phyloP scores from a whole-genome alignment of 2,329 filamentous ascomycete genomes.

The Diaporthe vaccinii region DNA sequence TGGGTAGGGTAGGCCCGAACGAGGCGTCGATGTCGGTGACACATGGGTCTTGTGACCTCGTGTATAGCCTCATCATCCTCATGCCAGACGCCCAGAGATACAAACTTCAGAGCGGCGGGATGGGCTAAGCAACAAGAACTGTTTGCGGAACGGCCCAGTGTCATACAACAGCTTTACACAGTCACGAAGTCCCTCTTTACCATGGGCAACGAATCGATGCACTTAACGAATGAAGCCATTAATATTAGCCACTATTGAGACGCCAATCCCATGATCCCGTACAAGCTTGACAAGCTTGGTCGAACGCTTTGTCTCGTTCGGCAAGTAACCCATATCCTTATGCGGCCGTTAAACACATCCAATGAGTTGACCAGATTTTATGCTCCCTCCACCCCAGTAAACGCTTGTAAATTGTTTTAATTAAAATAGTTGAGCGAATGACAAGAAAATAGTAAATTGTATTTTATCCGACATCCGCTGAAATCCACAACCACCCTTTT shows the following conservation, averaged over 20 bases:
- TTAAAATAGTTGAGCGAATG: slow-evolving; percentile 16
- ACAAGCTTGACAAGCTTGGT: neutral
- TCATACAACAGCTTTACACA: too few relatives aligned
- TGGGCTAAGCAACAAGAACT: neutral
- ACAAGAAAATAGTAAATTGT: slow-evolving; percentile 17
- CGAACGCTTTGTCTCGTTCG: neutral
- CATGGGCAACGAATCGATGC: too few relatives aligned
- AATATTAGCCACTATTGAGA: slow-evolving; percentile 26
- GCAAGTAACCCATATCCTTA: neutral
- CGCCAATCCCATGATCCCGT: slow-evolving; percentile 8
- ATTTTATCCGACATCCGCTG: neutral
- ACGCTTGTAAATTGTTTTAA: neutral
- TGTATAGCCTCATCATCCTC: too few relatives aligned
- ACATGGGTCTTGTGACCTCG: neutral
- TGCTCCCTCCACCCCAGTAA: neutral
- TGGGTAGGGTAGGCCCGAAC: neutral
- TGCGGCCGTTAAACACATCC: neutral
- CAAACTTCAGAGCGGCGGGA: neutral
- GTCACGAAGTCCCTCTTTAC: neutral
- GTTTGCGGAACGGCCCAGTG: too few relatives aligned
- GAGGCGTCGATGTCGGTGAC: neutral
- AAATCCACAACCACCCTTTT: neutral
- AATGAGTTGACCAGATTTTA: neutral
- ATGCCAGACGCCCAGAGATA: too few relatives aligned
- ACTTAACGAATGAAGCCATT: slow-evolving; percentile 4